Evolutionary conservation across 1,139 yeast species (phyloP), one percentile per base, ranked within the genome.

Genomic region (Suhomyces kunorum): DNA sequence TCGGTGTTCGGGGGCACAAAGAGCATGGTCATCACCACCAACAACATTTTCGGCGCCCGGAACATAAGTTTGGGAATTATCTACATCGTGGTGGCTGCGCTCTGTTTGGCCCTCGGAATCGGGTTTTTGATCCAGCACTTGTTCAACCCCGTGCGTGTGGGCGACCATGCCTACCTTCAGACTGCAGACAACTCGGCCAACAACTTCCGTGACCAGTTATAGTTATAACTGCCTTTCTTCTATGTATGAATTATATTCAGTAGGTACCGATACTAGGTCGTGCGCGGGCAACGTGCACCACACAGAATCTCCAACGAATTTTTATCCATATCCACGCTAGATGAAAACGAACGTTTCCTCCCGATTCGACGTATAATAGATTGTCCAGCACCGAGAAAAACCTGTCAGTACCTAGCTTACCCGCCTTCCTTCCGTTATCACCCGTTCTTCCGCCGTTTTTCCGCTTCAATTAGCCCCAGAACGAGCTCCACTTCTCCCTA

Each of bases 1-100:
- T 56, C 74, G 1, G 63, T 78, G 9, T 85, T 73, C 56, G 87
- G 88, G 2, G 94, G 94, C 14, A 75, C 83, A 24, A 85, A 85
- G 56, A 76, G 83, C 12, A 49, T 85, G 24, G 81, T 82, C 3
- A 63, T 85, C 11, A 78, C 90, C 5, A 83, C 87, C 11, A 83
- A 81, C 37, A 75, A 81, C 17, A 71, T 79, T 1, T 73, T 83
- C 49, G 92, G 92, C 14, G 92, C 92, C 3, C 68, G 87, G 38
- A 83, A 84, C 56, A 55, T 80, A 61, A 76, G 81, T 44, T 62
- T 84, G 44, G 92, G 90, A 2, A 69, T 82, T 13, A 77, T 84
- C 28, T 84, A 83, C 56, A 56, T 84, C 34, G 74, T 83, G 12
- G 83, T 84, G 20, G 92, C 85, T 1, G 73, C 77, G 16, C 56